These are phyloP conservation scores for Penicillium sp. DNA, from an alignment of 2,329 filamentous ascomycete species.

Conservation along the genomic window DNA sequence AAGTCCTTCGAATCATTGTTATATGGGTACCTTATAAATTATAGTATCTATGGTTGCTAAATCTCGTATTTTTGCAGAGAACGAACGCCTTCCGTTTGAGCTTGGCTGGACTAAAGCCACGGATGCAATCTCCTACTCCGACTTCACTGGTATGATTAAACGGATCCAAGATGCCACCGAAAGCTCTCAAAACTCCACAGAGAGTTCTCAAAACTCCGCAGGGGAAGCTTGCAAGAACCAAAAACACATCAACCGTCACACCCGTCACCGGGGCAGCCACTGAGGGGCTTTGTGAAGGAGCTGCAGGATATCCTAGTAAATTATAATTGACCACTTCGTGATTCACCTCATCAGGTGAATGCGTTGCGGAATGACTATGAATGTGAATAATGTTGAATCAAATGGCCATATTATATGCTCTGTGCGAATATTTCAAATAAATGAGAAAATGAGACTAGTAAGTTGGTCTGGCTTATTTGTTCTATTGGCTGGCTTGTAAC, in stretches of 20 bases:
- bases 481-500: too few species aligned
- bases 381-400: constrained; percentile 2
- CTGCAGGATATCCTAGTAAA: not conserved
- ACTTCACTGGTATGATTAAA: not conserved
- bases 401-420: not conserved
- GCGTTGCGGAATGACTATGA: not conserved
- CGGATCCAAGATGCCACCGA: not conserved
- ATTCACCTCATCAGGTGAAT: not conserved
- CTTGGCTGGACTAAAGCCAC: constrained; percentile 1
- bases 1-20: not conserved
- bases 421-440: not conserved
- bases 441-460: too few species aligned
- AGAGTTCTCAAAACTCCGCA: not conserved
- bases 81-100: not conserved
- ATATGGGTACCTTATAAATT: too few species aligned
- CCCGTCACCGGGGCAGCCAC: not conserved
- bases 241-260: not conserved
- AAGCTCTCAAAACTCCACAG: not conserved
- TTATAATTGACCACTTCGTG: not conserved
- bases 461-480: too few species aligned
- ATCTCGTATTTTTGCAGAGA: not conserved
- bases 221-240: not conserved
- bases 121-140: not conserved
- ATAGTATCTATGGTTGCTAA: not conserved
- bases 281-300: not conserved